Percentiles rank a stretch among this genome's conserved stretches.
Conservation (phyloP, 768 basidiomycete species). For the Cystobasidiopsis lactophilus region DNA sequence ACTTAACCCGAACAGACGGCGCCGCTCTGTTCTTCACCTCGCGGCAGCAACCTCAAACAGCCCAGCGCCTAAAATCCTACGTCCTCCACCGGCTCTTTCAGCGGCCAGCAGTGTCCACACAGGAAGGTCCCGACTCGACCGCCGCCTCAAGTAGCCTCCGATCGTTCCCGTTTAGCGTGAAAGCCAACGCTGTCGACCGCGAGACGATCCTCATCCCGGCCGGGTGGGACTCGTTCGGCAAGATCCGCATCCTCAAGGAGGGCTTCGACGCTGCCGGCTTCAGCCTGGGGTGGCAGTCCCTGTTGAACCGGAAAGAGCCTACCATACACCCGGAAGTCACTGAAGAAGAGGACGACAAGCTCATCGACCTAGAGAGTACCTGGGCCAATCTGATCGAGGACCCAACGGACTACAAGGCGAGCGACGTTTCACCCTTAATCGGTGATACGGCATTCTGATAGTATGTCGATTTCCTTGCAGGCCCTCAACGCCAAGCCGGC, state of each 20-base stretch:
- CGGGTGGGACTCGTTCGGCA: slow-evolving; percentile 98
- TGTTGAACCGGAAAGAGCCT: too few species aligned
- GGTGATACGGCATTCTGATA: neutral
- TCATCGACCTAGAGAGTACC: too few species aligned
- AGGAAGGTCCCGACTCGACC: neutral
- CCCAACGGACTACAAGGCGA: too few species aligned
- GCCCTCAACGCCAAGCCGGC: neutral
- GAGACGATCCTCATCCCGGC: slow-evolving; percentile 78
- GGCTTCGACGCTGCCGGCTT: slow-evolving; percentile 69
- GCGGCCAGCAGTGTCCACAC: slow-evolving; percentile 22
- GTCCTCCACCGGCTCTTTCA: slow-evolving; percentile 58
- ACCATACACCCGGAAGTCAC: too few species aligned
- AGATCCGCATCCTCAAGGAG: slow-evolving; percentile 70
- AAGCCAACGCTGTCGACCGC: slow-evolving; percentile 78
- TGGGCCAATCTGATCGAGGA: too few species aligned
- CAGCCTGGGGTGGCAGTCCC: slow-evolving; percentile 60
- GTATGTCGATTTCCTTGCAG: neutral
- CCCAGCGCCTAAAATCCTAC: slow-evolving; percentile 58
- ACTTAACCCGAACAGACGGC: slow-evolving; percentile 40
- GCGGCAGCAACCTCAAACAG: slow-evolving; percentile 43
- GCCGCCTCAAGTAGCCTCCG: too few species aligned
- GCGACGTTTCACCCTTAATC: too few species aligned
- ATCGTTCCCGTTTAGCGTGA: slow-evolving; percentile 64
- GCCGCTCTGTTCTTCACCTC: slow-evolving; percentile 82
- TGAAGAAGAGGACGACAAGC: too few species aligned